Base-by-base conservation (phyloP, 192 early-diverging fungal species). In the Coemansia sp. region DNA sequence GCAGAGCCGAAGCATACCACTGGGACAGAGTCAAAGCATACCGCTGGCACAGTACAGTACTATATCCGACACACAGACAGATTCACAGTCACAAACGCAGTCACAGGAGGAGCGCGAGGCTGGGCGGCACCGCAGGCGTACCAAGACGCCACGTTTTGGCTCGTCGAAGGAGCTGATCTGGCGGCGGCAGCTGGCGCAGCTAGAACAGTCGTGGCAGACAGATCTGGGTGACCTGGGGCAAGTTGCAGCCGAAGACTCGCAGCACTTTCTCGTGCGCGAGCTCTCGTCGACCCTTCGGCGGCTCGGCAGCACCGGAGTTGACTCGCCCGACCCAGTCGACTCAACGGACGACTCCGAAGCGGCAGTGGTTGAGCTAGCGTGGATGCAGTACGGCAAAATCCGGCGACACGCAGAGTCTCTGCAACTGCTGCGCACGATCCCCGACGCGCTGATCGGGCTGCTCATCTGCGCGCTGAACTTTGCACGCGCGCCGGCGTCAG, bases 381-480 rank as follows among this genome's bases (percentile, higher is more conserved):
- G 73, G 73, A n/a, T 53, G 9, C 59, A 71, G 53, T 78, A 78
- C 55, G 21, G 17, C 37, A 67, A 57, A 25, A 64, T 78, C 27
- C 55, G 44, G 10, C 42, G n/a, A 12, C 60, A 53, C 40, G 14
- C 58, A 10, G 40, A 67, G 19, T 55, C 69, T 0, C 11, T 33
- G 0, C 9, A 13, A 13, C 57, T 78, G n/a, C 15, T 71, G 14
- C 13, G 13, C 0, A 64, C 67, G 54, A 54, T 78, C 1, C 74
- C 67, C 2, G 11, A 40, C 13, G 6, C 61, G 0, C 61, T 64
- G 0, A 30, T 59, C 11, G 46, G 53, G 7, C 44, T 78, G 25
- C 57, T 78, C 23, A 49, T 78, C 25, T 56, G 56, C 18, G 74
- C 67, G 46, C 58, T 78, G 27, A 60, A 53, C 15, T 78, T 62